phyloP scores from a whole-genome alignment of 2,329 filamentous ascomycete genomes.

The Epichloe elymi region DNA sequence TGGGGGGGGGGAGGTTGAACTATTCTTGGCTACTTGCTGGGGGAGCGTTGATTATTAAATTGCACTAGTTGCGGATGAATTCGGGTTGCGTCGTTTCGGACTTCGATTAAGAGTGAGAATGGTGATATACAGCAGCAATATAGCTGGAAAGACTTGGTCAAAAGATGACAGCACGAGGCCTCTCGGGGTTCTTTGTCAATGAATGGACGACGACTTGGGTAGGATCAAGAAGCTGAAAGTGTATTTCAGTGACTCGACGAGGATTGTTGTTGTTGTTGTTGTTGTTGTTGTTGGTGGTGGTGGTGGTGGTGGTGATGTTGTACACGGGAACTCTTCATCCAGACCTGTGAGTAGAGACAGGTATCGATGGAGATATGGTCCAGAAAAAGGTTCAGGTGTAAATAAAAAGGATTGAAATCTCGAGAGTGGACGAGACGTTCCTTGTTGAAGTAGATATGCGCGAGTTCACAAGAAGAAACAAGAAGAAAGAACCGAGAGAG shows the following conservation, averaged over 20 bases:
- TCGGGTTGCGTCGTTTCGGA: constrained; percentile 6
- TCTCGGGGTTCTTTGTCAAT: constrained; percentile 15
- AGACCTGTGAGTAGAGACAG: not conserved
- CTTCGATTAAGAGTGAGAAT: constrained; percentile 7
- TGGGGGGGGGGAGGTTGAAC: not conserved
- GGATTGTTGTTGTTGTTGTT: constrained; percentile 9
- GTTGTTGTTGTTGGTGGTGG: not conserved
- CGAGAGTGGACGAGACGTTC: constrained; percentile 22
- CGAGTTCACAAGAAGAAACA: constrained; percentile 21
- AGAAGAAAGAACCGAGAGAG: constrained; percentile 37
- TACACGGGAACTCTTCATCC: constrained; percentile 14
- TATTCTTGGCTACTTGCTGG: not conserved
- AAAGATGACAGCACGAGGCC: constrained; percentile 8
- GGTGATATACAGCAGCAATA: constrained; percentile 8
- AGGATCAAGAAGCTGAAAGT: constrained; percentile 4
- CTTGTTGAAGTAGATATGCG: constrained; percentile 21
- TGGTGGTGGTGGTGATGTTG: constrained; percentile 9
- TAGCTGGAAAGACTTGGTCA: constrained; percentile 1
- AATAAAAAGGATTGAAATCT: constrained; percentile 33
- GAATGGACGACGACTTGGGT: constrained; percentile 27
- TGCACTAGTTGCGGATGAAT: not conserved
- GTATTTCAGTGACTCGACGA: constrained; percentile 14
- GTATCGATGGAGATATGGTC: not conserved
- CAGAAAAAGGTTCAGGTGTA: constrained; percentile 6
- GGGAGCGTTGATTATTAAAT: not conserved